Percentiles rank a stretch among this genome's conserved stretches.
Evolutionary conservation across 1,284 basidiomycete species (phyloP).

Genomic region (Fistulinella cinereoalba): DNA sequence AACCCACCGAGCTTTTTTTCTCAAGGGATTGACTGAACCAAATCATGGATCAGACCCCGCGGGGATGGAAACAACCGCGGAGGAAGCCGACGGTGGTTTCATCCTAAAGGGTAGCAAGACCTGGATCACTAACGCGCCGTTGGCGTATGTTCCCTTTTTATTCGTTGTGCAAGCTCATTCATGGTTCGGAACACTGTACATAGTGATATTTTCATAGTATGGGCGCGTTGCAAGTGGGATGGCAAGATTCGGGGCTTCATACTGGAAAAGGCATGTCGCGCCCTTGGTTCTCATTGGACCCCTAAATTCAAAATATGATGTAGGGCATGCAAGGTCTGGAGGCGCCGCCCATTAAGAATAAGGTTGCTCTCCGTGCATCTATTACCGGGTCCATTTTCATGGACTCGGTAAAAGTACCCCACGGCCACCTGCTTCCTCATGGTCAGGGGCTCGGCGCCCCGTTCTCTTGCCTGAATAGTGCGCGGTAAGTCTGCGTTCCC

Average conservation of each 20-base stretch:
- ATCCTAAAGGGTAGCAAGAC: conserved; percentile 91
- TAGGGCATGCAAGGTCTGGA: conserved; percentile 83
- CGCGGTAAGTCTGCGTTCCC: conserved; percentile 47
- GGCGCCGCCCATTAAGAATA: conserved; percentile 90
- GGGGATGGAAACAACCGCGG: conserved; percentile 91
- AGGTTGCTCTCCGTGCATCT: conserved; percentile 86
- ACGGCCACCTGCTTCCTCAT: conserved; percentile 74
- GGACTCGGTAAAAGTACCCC: conserved; percentile 74
- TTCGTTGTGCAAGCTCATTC: neutral
- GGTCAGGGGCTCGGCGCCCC: conserved; percentile 77
- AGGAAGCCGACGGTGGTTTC: conserved; percentile 83
- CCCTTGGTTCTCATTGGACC: neutral
- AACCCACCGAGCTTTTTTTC: neutral
- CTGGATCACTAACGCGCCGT: conserved; percentile 92
- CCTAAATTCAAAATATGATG: neutral
- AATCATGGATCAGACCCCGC: conserved; percentile 95
- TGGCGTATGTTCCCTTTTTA: conserved; percentile 57
- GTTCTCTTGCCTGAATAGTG: conserved; percentile 90
- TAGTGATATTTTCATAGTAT: conserved; percentile 85
- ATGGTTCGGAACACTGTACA: conserved; percentile 1
- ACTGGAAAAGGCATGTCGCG: conserved; percentile 70
- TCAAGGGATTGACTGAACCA: conserved; percentile 89
- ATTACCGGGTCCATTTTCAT: conserved; percentile 94
- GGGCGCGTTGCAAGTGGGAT: conserved; percentile 96
- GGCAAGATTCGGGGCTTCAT: conserved; percentile 90